Percentiles rank a stretch among this genome's conserved stretches.
Evolutionary conservation across 345 rosid species (phyloP).

Genomic region (Hibiscus trionum): DNA sequence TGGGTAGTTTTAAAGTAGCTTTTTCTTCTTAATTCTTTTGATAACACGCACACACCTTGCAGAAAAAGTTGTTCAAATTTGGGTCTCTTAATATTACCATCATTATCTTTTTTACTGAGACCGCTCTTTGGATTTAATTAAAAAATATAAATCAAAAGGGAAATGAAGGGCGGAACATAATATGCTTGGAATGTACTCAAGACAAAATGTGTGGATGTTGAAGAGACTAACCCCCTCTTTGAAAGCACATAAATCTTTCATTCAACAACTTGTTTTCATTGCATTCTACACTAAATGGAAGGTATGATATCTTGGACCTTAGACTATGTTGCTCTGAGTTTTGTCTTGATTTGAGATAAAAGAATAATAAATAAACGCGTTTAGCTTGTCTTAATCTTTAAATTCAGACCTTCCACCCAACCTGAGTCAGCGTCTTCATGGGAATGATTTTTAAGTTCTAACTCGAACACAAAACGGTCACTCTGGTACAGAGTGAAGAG

Average conservation of each 20-base stretch:
- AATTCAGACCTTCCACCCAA: conserved; percentile 27
- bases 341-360: no score
- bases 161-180: neutral
- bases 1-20: no score
- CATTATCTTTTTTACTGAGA: no score
- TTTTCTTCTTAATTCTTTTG: no score
- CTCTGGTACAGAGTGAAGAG: no score
- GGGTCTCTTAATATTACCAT: no score
- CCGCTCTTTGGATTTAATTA: no score
- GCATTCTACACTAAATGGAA: neutral
- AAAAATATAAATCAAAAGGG: no score
- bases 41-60: no score
- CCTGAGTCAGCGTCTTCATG: conserved; percentile 11
- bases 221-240: neutral
- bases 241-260: neutral
- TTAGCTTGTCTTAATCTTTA: neutral
- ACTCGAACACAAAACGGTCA: neutral
- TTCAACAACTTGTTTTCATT: neutral
- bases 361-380: no score
- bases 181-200: conserved; percentile 7
- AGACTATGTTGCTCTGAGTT: no score
- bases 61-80: no score
- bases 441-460: neutral
- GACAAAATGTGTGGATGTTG: neutral
- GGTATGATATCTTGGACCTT: neutral